phyloP scores from a whole-genome alignment of 176 grass and related monocot species.

The Tillandsia fasciculata region DNA sequence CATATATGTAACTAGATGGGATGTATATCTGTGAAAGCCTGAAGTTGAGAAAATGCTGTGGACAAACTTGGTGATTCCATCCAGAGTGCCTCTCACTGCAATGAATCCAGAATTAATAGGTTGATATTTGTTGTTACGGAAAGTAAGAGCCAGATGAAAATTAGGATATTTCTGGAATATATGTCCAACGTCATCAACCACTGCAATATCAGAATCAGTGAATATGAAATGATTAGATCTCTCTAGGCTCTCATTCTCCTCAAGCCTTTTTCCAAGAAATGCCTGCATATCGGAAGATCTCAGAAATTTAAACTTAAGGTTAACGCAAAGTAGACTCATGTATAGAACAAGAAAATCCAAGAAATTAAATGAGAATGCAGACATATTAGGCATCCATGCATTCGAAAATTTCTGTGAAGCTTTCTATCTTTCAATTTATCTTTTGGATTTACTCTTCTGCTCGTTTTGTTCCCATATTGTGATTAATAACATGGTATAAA shows the following conservation, averaged over 20 bases:
- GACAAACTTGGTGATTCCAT: slow-evolving; percentile 61
- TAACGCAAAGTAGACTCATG: not conserved
- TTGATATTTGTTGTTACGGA: slow-evolving; percentile 87
- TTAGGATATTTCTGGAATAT: slow-evolving; percentile 60
- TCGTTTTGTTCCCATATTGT: too few species aligned
- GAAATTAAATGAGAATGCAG: not conserved
- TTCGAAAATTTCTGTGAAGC: too few species aligned
- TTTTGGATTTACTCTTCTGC: too few species aligned
- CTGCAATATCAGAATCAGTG: slow-evolving; percentile 73
- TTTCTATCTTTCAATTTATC: too few species aligned
- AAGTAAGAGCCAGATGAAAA: slow-evolving; percentile 82
- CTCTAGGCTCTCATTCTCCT: slow-evolving; percentile 33
- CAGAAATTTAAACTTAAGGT: not conserved
- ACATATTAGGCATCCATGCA: not conserved
- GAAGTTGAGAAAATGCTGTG: not conserved
- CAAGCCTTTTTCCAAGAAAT: slow-evolving; percentile 59
- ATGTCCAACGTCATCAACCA: slow-evolving; percentile 70
- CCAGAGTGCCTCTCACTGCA: slow-evolving; percentile 60
- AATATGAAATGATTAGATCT: slow-evolving; percentile 51
- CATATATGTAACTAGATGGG: not conserved
- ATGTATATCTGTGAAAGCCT: too few species aligned
- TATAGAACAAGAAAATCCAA: too few species aligned
- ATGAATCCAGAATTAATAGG: slow-evolving; percentile 93
- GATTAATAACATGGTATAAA: too few species aligned
- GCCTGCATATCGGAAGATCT: slow-evolving; percentile 28